phyloP scores from a whole-genome alignment of 2,329 filamentous ascomycete species.

The Botrytis squamosa region DNA sequence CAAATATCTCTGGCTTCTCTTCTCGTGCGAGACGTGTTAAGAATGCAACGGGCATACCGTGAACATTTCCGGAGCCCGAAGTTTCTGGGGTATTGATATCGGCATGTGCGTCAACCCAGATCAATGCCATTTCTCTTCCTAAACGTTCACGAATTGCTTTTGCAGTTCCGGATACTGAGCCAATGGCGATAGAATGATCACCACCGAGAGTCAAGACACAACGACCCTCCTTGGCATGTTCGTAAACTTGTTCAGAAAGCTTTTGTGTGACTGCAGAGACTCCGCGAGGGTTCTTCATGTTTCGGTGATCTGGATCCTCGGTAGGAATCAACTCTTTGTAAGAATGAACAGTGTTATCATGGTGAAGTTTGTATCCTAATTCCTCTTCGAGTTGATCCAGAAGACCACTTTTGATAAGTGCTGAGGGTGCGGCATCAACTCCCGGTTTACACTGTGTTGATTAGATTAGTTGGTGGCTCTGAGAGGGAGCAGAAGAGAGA shows the following conservation, averaged over 20 bases:
- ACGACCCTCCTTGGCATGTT: slow-evolving; percentile 77
- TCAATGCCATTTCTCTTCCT: slow-evolving; percentile 81
- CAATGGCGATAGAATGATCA: slow-evolving; percentile 95
- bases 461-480: slow-evolving; percentile 24
- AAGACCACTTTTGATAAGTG: slow-evolving; percentile 84
- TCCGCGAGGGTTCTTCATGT: slow-evolving; percentile 90
- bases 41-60: slow-evolving; percentile 97
- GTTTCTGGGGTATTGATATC: slow-evolving; percentile 97
- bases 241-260: slow-evolving; percentile 82
- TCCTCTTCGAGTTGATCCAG: slow-evolving; percentile 80
- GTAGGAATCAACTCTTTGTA: slow-evolving; percentile 74
- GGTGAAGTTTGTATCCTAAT: slow-evolving; percentile 83
- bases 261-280: slow-evolving; percentile 81
- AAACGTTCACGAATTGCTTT: slow-evolving; percentile 83
- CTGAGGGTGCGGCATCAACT: slow-evolving; percentile 86
- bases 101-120: slow-evolving; percentile 98
- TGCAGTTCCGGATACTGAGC: slow-evolving; percentile 83
- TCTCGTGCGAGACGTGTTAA: slow-evolving; percentile 80
- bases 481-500: slow-evolving; percentile 11
- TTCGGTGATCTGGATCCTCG: slow-evolving; percentile 73
- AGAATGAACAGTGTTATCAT: slow-evolving; percentile 77
- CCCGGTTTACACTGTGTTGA: slow-evolving; percentile 74
- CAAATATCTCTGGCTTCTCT: slow-evolving; percentile 76
- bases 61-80: slow-evolving; percentile 87
- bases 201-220: slow-evolving; percentile 92